Evolutionary conservation across 176 grass and related monocot species (phyloP), one percentile per base, ranked within the genome.

Genomic region (Triticum monococcum): DNA sequence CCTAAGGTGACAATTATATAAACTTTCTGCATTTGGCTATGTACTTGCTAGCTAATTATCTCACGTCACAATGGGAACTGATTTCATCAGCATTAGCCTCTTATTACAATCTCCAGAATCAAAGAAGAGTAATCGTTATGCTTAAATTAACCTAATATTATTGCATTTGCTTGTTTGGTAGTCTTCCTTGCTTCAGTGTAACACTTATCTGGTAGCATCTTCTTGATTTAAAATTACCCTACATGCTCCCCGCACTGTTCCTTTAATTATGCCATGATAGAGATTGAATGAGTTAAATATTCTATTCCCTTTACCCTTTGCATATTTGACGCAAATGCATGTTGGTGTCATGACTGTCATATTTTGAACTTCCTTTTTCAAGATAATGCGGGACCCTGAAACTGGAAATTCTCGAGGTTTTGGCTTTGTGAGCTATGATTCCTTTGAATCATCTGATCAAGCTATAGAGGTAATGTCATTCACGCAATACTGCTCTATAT

Each of bases 351-450:
- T 43, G 41, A 43, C 41, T 43, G 41, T 43, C 41, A 12, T 43
- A 43, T 43, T 74, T 12, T 46, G 11, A 46, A 46, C 45, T 66
- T 83, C 68, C 41, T 46, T 46, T 46, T 68, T 76, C 5, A 56
- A 99, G 94, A 99, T 99, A 89, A 99, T 99, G 97, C 81, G 97
- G 69, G 97, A 99, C 32, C 94, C 94, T 74, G 97, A 99, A 89
- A 91, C 90, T 83, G 97, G 97, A 75, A 99, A 99, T 78, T 96
- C 92, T 23, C 91, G 92, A 87, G 97, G 94, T 43, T 99, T 99
- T 88, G 94, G 97, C 7, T 98, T 96, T 82, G 90, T 98, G 75
- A 99, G 94, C 89, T 99, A 99, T 89, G 97, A 99, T 74, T 96
- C 97, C 61, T 96, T 98, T 83, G 97, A 99, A 76, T 89, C 97